These are phyloP conservation scores for Trametes gibbosa DNA, from an alignment of 768 basidiomycete species.

Conservation along the genomic window DNA sequence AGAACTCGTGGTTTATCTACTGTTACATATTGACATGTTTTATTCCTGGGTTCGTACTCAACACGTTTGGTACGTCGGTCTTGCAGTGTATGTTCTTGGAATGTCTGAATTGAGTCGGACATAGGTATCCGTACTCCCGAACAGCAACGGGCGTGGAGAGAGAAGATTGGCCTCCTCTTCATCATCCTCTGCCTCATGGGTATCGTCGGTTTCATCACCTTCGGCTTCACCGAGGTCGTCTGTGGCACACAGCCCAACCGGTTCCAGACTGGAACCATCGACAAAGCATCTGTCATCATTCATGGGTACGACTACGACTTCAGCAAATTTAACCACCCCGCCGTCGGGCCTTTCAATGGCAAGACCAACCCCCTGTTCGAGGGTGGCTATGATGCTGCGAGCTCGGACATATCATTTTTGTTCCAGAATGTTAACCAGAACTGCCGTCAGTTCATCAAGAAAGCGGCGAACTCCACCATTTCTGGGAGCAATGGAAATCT, in stretches of 20 bases:
- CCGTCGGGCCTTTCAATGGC: constrained; percentile 72
- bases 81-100: background rate
- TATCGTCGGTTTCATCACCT: constrained; percentile 94
- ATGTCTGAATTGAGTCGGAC: background rate
- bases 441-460: constrained; percentile 75
- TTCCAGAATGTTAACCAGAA: constrained; percentile 91
- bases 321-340: constrained; percentile 80
- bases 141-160: constrained; percentile 94
- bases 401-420: constrained; percentile 90
- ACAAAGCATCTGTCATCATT: constrained; percentile 81
- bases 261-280: constrained; percentile 76
- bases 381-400: constrained; percentile 71
- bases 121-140: constrained; percentile 87
- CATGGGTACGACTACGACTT: constrained; percentile 95
- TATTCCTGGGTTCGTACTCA: constrained; percentile 76
- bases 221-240: constrained; percentile 94
- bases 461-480: constrained; percentile 69
- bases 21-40: constrained; percentile 82
- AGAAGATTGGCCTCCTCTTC: constrained; percentile 91
- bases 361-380: constrained; percentile 79
- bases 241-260: constrained; percentile 87
- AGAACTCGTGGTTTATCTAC: constrained; percentile 94
- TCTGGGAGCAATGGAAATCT: constrained; percentile 54
- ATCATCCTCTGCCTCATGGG: constrained; percentile 87
- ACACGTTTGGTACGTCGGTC: constrained; percentile 65